phyloP scores from a whole-genome alignment of 2,329 filamentous ascomycete genomes.

The Ophiostoma quercus region DNA sequence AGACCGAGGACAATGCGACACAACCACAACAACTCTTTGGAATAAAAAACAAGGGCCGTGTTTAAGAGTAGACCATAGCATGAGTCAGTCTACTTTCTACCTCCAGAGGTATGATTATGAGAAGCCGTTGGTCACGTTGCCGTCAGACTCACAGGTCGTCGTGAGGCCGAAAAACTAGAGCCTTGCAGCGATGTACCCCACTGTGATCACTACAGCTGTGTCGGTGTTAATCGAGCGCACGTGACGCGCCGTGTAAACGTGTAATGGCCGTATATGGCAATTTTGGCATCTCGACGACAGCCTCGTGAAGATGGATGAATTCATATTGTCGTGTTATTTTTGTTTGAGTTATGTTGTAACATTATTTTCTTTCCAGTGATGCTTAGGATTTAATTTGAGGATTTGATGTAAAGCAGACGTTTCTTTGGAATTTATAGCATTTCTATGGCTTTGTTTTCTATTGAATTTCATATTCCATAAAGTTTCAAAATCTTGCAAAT shows the following conservation, averaged over 20 bases:
- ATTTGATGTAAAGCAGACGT: no score
- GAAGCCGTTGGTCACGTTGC: background rate
- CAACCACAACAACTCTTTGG: background rate
- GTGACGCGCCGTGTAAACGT: background rate
- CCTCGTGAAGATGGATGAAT: background rate
- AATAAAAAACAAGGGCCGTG: background rate
- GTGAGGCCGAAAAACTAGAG: conserved; percentile 10
- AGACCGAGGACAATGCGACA: background rate
- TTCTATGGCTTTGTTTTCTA: background rate
- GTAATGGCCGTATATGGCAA: background rate
- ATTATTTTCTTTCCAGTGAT: no score
- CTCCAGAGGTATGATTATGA: background rate
- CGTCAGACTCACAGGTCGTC: background rate
- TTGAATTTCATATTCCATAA: background rate
- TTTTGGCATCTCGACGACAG: background rate
- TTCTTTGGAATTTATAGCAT: background rate
- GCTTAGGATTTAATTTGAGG: no score
- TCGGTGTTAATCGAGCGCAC: conserved; percentile 1
- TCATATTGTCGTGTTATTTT: background rate
- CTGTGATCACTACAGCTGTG: background rate
- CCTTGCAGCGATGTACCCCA: conserved; percentile 18
- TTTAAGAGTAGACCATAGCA: conserved; percentile 17
- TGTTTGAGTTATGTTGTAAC: background rate
- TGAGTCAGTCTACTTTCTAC: conserved; percentile 18
- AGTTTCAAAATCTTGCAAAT: background rate